Percentiles rank a stretch among this genome's conserved stretches.
phyloP scores from a whole-genome alignment of 23 red algal species.

The Gracilaria vermiculophylla region DNA sequence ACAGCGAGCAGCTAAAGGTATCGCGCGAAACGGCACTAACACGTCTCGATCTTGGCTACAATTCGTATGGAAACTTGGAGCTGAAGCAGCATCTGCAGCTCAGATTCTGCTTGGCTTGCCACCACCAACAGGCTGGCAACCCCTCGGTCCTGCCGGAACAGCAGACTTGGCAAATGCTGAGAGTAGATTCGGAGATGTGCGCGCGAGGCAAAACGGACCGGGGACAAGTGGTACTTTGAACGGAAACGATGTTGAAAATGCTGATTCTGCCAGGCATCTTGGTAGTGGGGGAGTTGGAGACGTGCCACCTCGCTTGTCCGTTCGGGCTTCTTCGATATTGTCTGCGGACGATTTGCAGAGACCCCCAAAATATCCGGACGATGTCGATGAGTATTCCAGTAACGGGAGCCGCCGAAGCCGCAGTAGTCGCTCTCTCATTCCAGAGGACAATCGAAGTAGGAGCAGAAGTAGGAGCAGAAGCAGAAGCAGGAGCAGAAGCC shows the following conservation, averaged over 20 bases:
- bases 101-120: slow-evolving; percentile 68
- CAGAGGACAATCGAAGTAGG: slow-evolving; percentile 1
- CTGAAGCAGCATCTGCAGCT: slow-evolving; percentile 67
- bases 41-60: slow-evolving; percentile 48
- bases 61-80: slow-evolving; percentile 62
- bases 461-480: slow-evolving; percentile 18
- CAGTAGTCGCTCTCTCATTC: slow-evolving; percentile 1
- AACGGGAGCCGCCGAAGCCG: background rate
- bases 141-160: slow-evolving; percentile 51
- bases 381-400: background rate
- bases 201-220: slow-evolving; percentile 32
- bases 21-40: slow-evolving; percentile 50
- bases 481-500: slow-evolving; percentile 37
- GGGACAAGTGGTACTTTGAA: background rate
- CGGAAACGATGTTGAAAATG: background rate
- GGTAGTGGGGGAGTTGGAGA: slow-evolving; percentile 49
- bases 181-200: slow-evolving; percentile 57
- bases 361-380: slow-evolving; percentile 20
- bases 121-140: slow-evolving; percentile 77
- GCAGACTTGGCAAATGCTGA: slow-evolving; percentile 59
- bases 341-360: background rate
- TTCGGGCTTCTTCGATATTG: background rate
- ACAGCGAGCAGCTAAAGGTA: slow-evolving; percentile 33
- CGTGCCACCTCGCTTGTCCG: slow-evolving; percentile 24
- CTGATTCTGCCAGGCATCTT: slow-evolving; percentile 12